These are phyloP conservation scores for Corymbia maculata DNA, from an alignment of 345 rosid genomes.

Conservation along the genomic window DNA sequence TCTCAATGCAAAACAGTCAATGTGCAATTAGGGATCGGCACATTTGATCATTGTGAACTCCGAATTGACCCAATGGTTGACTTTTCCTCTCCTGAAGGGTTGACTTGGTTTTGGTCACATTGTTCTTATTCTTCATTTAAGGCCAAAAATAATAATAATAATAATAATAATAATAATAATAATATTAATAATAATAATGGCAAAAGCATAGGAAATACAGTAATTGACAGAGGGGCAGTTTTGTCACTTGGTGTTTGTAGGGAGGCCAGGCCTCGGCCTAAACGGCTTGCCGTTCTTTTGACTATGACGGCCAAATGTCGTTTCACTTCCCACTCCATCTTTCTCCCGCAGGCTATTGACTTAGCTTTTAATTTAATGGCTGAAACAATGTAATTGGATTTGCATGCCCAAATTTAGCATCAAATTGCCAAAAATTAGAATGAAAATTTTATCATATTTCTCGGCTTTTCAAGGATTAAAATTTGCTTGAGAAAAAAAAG, in stretches of 20 bases:
- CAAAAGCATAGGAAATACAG: not conserved
- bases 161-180: not conserved
- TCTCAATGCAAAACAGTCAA: not conserved
- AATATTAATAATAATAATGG: not conserved
- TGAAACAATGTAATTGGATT: not conserved
- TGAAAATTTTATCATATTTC: not conserved
- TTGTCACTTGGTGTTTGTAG: not conserved
- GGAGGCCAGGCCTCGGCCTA: not conserved
- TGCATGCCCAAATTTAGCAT: not conserved
- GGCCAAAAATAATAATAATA: not conserved
- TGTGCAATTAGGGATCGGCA: not conserved
- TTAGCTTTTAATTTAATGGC: not conserved
- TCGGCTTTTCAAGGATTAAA: not conserved
- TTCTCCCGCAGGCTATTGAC: not conserved
- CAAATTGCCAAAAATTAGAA: not conserved
- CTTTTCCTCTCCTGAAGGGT: not conserved
- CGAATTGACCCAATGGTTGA: not conserved
- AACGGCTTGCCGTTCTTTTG: not conserved
- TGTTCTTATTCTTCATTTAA: not conserved
- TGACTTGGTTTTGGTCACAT: not conserved
- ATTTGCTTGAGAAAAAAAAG: fast-evolving
- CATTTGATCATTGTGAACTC: not conserved
- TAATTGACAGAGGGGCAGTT: not conserved
- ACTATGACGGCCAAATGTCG: not conserved
- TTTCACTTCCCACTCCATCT: not conserved